These are phyloP conservation scores for Ustilago curta DNA, from an alignment of 1,284 basidiomycete genomes.

Conservation along the genomic window DNA sequence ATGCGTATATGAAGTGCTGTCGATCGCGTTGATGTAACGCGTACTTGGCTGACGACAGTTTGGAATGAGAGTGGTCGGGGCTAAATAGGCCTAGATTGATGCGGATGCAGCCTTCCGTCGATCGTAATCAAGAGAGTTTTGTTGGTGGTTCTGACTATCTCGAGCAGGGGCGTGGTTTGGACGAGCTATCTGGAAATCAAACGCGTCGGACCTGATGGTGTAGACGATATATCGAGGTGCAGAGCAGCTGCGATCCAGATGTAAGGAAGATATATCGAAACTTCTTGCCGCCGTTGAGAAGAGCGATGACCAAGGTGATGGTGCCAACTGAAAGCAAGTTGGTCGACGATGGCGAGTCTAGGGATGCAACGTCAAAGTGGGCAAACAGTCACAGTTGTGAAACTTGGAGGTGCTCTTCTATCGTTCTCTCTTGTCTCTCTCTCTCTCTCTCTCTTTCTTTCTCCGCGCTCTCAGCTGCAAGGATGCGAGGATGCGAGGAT, in stretches of 20 bases:
- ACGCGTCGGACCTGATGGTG: background rate
- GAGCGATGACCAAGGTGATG: too few species aligned
- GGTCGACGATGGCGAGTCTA: too few species aligned
- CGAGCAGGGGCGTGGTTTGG: background rate
- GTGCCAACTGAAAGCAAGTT: too few species aligned
- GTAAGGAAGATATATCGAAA: background rate
- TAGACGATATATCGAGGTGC: background rate
- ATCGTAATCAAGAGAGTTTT: too few species aligned
- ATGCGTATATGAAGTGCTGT: constrained; percentile 4
- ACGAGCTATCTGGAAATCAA: background rate
- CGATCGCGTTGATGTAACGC: background rate
- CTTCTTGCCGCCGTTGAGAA: background rate
- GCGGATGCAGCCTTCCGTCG: background rate
- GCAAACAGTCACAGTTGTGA: background rate
- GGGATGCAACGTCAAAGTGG: background rate
- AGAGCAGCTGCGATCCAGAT: background rate
- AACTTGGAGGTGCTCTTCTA: background rate
- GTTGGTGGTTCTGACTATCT: background rate
- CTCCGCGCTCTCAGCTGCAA: background rate
- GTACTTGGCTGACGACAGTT: background rate
- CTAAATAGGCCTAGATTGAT: background rate
- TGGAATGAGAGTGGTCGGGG: background rate
- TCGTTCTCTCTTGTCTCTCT: too few species aligned
- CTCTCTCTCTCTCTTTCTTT: background rate
- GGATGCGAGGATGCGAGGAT: constrained; percentile 3